phyloP scores from a whole-genome alignment of 331 rosid species.

The Erythrophleum ivorense region DNA sequence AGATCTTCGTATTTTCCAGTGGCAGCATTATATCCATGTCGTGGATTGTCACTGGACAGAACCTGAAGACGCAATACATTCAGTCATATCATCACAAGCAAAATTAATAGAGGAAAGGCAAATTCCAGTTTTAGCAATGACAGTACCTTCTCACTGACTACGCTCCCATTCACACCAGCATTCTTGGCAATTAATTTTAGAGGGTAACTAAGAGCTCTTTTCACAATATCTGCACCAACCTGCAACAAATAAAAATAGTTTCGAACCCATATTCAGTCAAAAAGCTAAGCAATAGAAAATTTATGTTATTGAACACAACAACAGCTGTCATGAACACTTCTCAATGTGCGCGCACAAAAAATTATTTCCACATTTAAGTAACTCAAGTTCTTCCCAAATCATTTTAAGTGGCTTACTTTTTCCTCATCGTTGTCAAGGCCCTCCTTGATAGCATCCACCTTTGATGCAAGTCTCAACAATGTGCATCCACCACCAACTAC shows the following conservation, averaged over 20 bases:
- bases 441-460: conserved; percentile 88
- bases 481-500: conserved; percentile 99
- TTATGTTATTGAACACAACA: neutral
- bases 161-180: conserved; percentile 99
- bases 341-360: conserved; percentile 9
- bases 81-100: conserved; percentile 3
- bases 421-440: conserved; percentile 89
- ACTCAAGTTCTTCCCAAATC: neutral
- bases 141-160: conserved; percentile 94
- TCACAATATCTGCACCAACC: conserved; percentile 99
- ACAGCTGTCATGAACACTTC: neutral
- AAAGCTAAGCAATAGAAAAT: neutral
- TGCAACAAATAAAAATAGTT: conserved; percentile 39
- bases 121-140: neutral
- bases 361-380: neutral
- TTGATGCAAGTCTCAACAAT: conserved; percentile 87
- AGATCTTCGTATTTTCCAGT: conserved; percentile 96
- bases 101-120: neutral
- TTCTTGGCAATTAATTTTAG: conserved; percentile 94
- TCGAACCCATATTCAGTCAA: neutral
- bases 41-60: conserved; percentile 73
- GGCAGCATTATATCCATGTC: conserved; percentile 94
- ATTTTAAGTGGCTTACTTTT: conserved; percentile 56
- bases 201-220: conserved; percentile 93
- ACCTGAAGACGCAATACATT: conserved; percentile 52